phyloP scores from a whole-genome alignment of 768 basidiomycete species.

The Leccinum imitatum region DNA sequence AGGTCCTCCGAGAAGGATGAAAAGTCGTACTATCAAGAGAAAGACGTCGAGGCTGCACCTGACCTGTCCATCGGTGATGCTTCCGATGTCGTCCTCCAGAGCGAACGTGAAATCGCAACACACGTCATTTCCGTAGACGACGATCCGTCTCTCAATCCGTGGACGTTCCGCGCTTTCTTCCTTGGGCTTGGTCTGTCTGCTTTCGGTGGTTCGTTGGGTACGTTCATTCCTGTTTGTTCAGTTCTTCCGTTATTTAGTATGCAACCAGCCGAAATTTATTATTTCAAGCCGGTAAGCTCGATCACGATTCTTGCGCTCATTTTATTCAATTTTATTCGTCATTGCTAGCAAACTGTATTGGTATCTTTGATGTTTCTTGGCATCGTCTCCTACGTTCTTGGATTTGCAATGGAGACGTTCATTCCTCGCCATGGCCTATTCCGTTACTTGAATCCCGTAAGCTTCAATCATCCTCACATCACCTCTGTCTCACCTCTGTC shows the following conservation, averaged over 20 bases:
- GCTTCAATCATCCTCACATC: background rate
- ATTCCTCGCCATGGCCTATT: conserved; percentile 46
- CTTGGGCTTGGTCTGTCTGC: background rate
- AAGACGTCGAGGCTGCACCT: conserved; percentile 32
- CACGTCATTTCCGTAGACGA: conserved; percentile 33
- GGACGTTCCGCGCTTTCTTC: background rate
- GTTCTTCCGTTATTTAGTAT: conserved; percentile 1
- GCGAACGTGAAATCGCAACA: conserved; percentile 47
- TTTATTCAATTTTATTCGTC: background rate
- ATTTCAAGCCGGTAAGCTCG: conserved; percentile 51
- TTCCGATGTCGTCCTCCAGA: conserved; percentile 30
- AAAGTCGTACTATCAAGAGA: conserved; percentile 22
- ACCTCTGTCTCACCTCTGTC: conserved; percentile 2
- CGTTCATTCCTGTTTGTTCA: background rate
- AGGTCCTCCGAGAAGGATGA: conserved; percentile 9
- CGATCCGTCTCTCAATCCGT: conserved; percentile 2
- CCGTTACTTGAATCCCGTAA: conserved; percentile 51
- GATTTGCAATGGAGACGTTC: conserved; percentile 43
- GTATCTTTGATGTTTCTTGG: conserved; percentile 56
- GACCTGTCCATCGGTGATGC: conserved; percentile 4
- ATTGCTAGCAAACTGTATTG: conserved; percentile 47
- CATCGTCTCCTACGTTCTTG: conserved; percentile 50
- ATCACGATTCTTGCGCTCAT: background rate
- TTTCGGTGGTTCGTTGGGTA: background rate
- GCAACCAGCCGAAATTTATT: conserved; percentile 53